Percentiles rank a stretch among this genome's conserved stretches.
Evolutionary conservation across 78 protist species (phyloP).

Genomic region (Anaeramoeba ignava): DNA sequence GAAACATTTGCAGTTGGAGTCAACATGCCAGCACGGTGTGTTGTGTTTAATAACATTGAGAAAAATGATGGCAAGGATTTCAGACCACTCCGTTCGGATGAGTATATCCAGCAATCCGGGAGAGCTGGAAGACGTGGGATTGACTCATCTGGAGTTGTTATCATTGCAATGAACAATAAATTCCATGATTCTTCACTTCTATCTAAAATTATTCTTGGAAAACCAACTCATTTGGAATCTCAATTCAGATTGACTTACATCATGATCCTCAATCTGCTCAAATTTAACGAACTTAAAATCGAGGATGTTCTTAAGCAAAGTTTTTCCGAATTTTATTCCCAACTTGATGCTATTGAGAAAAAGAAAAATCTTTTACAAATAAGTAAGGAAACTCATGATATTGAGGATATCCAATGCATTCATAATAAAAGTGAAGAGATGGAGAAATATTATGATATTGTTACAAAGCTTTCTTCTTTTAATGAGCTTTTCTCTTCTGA

Average conservation of each 20-base stretch:
- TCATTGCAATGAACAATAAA: conserved; percentile 29
- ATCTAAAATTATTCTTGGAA: conserved; percentile 43
- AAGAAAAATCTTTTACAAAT: not conserved
- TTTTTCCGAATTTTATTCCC: conserved; percentile 48
- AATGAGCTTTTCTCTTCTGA: too few relatives aligned
- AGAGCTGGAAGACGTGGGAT: conserved; percentile 94
- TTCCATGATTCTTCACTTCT: conserved; percentile 20
- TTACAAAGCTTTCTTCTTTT: too few relatives aligned
- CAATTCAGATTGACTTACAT: conserved; percentile 75
- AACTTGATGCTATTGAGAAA: not conserved
- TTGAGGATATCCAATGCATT: not conserved
- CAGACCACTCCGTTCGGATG: conserved; percentile 40
- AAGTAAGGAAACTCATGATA: not conserved
- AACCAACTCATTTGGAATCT: conserved; percentile 34
- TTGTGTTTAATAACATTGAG: conserved; percentile 58
- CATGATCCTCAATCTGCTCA: conserved; percentile 75
- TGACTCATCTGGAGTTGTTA: conserved; percentile 72
- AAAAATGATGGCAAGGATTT: conserved; percentile 71
- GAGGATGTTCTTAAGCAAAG: conserved; percentile 68
- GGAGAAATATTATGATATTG: not conserved
- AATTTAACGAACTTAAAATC: conserved; percentile 60
- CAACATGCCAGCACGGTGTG: conserved; percentile 93
- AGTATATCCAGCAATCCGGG: conserved; percentile 90
- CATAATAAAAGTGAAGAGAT: not conserved
- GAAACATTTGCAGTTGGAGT: conserved; percentile 99